A percentile compares a stretch with the other conserved stretches of the same genome.
Evolutionary conservation across 805 yeast species (phyloP).

Genomic region (Saccharomycopsis amapae): DNA sequence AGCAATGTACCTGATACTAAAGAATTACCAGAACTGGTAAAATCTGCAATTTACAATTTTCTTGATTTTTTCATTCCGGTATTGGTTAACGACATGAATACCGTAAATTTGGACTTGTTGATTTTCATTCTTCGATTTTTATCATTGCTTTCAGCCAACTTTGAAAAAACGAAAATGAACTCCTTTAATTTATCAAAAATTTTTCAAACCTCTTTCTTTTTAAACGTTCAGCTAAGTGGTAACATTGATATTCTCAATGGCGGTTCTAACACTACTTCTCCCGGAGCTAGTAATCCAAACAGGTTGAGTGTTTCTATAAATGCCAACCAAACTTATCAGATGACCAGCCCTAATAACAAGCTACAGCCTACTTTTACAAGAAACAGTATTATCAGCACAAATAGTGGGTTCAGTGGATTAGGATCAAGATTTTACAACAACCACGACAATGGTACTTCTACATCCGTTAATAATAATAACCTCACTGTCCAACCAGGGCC

Average conservation of each 20-base stretch:
- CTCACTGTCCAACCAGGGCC: not conserved
- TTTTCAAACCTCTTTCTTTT: constrained; percentile 33
- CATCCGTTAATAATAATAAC: constrained; percentile 2
- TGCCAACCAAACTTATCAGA: constrained; percentile 7
- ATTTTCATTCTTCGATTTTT: constrained; percentile 12
- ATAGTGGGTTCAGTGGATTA: constrained; percentile 13
- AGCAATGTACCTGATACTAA: not conserved
- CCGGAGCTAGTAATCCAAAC: constrained; percentile 1
- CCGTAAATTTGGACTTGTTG: constrained; percentile 11
- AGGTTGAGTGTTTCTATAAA: constrained; percentile 11
- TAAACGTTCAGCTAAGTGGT: constrained; percentile 11
- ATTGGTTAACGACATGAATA: constrained; percentile 2
- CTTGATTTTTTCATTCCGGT: constrained; percentile 5
- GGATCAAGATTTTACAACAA: constrained; percentile 4
- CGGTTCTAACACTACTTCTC: constrained; percentile 6
- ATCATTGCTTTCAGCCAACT: constrained; percentile 9
- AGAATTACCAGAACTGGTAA: not conserved
- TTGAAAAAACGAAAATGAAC: constrained; percentile 31
- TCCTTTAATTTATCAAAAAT: constrained; percentile 32
- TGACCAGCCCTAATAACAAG: not conserved
- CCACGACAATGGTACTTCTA: constrained; percentile 1
- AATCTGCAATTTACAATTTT: constrained; percentile 8
- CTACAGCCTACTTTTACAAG: constrained; percentile 11
- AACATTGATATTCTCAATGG: constrained; percentile 7
- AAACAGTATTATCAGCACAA: constrained; percentile 14